phyloP scores from a whole-genome alignment of 2,329 filamentous ascomycete species.

The Passalora sequoiae region DNA sequence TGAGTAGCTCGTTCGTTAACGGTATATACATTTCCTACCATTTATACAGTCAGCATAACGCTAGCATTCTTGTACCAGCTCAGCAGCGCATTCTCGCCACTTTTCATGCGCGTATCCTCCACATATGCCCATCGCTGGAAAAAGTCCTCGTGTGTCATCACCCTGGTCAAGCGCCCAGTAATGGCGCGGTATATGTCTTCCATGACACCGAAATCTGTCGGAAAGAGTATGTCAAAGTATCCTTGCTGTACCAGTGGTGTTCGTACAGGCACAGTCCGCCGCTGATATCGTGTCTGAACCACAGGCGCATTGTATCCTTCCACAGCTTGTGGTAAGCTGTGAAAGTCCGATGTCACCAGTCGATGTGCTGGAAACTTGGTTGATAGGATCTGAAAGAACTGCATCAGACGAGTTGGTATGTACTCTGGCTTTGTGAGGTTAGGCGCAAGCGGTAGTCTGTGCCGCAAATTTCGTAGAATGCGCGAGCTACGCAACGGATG shows the following conservation, averaged over 20 bases:
- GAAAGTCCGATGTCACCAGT: conserved; percentile 85
- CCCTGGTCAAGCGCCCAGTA: conserved; percentile 83
- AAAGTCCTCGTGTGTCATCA: conserved; percentile 84
- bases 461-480: conserved; percentile 57
- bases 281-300: conserved; percentile 87
- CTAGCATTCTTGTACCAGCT: conserved; percentile 94
- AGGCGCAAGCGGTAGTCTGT: conserved; percentile 62
- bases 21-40: background rate
- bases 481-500: conserved; percentile 55
- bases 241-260: conserved; percentile 96
- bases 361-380: conserved; percentile 86
- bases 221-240: conserved; percentile 98
- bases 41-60: conserved; percentile 77
- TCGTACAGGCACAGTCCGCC: conserved; percentile 79
- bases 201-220: conserved; percentile 86
- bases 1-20: too few species aligned
- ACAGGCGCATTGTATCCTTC: conserved; percentile 86
- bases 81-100: conserved; percentile 87
- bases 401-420: conserved; percentile 88
- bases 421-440: conserved; percentile 84
- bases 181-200: conserved; percentile 89
- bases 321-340: conserved; percentile 74
- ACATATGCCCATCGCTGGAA: conserved; percentile 84
- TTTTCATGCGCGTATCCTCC: conserved; percentile 80
- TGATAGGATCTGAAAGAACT: conserved; percentile 89